Evolutionary conservation across 495 filamentous ascomycete species (phyloP).

Genomic region (Podospora conica): DNA sequence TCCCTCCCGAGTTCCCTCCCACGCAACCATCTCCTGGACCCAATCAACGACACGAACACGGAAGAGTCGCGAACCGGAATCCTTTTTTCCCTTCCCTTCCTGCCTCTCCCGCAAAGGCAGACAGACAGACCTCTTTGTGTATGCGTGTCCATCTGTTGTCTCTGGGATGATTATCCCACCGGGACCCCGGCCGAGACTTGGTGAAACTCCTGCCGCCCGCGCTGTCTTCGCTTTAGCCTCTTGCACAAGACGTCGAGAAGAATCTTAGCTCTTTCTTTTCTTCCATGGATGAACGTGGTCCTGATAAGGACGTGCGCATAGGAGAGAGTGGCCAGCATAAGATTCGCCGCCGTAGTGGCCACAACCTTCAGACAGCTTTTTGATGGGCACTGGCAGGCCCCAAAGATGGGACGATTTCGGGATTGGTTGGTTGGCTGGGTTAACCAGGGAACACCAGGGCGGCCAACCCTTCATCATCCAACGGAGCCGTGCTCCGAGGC

Average conservation of each 20-base stretch:
- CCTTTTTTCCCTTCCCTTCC: background rate
- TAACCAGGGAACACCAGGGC: slow-evolving; percentile 4
- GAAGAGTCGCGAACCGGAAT: slow-evolving; percentile 8
- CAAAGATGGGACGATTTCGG: slow-evolving; percentile 8
- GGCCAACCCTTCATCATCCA: background rate
- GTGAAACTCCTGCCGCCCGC: background rate
- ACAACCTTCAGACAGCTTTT: slow-evolving; percentile 1
- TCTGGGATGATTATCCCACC: background rate
- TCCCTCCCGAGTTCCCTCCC: background rate
- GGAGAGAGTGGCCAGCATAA: background rate
- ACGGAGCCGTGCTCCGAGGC: slow-evolving; percentile 5
- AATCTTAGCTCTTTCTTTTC: background rate
- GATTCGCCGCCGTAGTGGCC: slow-evolving; percentile 3
- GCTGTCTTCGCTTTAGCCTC: slow-evolving; percentile 4
- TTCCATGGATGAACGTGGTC: background rate
- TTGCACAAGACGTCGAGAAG: background rate
- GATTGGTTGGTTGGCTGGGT: background rate
- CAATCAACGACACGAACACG: slow-evolving; percentile 10
- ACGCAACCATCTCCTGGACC: background rate
- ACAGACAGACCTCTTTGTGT: background rate
- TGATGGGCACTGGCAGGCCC: too few relatives aligned
- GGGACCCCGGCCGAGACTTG: background rate
- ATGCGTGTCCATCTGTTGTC: background rate
- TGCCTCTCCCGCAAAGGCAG: background rate
- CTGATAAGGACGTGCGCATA: background rate